These are phyloP conservation scores for Gilbertella persicaria DNA, from an alignment of 371 early-diverging fungal species.

Conservation along the genomic window DNA sequence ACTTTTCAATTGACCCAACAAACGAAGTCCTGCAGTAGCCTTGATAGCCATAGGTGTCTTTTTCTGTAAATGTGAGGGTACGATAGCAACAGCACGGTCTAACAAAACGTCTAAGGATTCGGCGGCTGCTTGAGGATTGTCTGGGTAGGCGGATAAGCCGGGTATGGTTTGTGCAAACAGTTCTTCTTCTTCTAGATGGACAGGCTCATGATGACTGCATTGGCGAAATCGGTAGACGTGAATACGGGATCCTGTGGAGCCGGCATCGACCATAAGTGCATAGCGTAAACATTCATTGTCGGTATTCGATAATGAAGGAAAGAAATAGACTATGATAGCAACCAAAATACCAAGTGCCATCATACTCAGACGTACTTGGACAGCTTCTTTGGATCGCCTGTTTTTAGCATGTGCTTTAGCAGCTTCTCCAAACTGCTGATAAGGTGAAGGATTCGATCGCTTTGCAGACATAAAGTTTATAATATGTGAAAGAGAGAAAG, in stretches of 20 bases:
- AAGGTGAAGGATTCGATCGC: neutral
- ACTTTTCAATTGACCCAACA: slow-evolving; percentile 72
- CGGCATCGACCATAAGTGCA: slow-evolving; percentile 92
- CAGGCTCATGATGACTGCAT: slow-evolving; percentile 55
- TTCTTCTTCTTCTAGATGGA: slow-evolving; percentile 65
- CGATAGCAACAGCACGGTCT: slow-evolving; percentile 64
- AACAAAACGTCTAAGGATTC: slow-evolving; percentile 79
- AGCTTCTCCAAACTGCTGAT: slow-evolving; percentile 9
- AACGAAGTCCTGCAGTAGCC: slow-evolving; percentile 93
- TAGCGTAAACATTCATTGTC: no score
- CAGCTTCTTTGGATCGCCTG: neutral
- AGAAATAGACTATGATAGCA: slow-evolving; percentile 3
- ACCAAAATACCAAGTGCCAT: slow-evolving; percentile 6
- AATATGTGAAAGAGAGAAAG: neutral
- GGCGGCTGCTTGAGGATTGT: slow-evolving; percentile 79
- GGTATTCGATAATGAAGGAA: no score
- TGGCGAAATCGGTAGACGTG: slow-evolving; percentile 92
- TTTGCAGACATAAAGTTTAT: neutral
- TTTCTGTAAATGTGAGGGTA: slow-evolving; percentile 67
- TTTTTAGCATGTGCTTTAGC: slow-evolving; percentile 7
- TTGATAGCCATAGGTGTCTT: slow-evolving; percentile 93
- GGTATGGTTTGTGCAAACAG: slow-evolving; percentile 87
- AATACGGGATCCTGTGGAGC: slow-evolving; percentile 95
- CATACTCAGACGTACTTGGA: slow-evolving; percentile 12
- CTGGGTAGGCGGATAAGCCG: slow-evolving; percentile 78